Evolutionary conservation across 2,329 filamentous ascomycete species (phyloP), one percentile per base, ranked within the genome.

Genomic region (Botrytis fabae): DNA sequence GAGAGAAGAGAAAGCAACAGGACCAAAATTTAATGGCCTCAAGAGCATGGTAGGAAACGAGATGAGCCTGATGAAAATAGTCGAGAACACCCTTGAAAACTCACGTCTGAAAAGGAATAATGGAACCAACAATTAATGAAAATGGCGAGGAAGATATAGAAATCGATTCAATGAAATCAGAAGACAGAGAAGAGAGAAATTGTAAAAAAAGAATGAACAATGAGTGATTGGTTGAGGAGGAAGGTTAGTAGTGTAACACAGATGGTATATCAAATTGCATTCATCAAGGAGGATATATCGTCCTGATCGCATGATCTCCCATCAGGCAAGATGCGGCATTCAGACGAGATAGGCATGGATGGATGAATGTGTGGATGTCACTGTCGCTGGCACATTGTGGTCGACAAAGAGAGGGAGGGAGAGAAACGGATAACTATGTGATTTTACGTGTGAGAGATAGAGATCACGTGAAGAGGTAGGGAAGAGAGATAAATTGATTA

Each of bases 21-120:
- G 64, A 63, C 74, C 77, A 25, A 78, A 71, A 5, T 69, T 54
- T 28, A 79, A 48, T 16, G n/a, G 42, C 59, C 62, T 76, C 18
- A 40, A 48, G 69, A 74, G 59, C 78, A 79, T 79, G 42, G n/a
- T 32, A 40, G 57, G 28, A 18, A n/a, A n/a, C 25, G 48, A 10
- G 46, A n/a, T 8, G 1, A 28, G 38, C 1, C 25, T 54, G 32
- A 16, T 57, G 10, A 44, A 42, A 25, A 0, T 16, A 16, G 40
- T 35, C n/a, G 22, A 57, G 35, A 68, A 40, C 32, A 28, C 7
- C 4, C 2, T 9, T 1, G 16, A 14, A 14, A 68, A 8, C n/a
- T 4, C 22, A 18, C 20, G 16, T n/a, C 14, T 60, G 3, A 2
- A 42, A 6, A 20, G 14, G 22, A 18, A n/a, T 5, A 62, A 40